Evolutionary conservation across 495 filamentous ascomycete genomes (phyloP).

Genomic region (Bacidia rubella): DNA sequence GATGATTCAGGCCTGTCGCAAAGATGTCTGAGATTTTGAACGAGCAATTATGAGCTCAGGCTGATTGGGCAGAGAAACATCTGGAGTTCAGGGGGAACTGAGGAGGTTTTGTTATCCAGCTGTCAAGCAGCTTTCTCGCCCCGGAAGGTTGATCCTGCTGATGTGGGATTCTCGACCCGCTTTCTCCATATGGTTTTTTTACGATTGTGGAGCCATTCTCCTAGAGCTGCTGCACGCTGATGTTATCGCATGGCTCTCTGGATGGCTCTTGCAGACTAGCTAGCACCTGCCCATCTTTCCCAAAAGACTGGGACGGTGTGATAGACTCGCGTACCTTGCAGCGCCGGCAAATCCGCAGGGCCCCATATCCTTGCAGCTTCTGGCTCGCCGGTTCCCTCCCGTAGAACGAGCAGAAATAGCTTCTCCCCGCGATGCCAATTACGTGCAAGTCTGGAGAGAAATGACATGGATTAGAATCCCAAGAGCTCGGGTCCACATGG

Average conservation of each 20-base stretch:
- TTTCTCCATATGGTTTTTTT: not conserved
- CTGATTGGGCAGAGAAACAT: not conserved
- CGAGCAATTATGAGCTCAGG: not conserved
- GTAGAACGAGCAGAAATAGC: not conserved
- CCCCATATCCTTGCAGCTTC: not conserved
- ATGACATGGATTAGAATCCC: not conserved
- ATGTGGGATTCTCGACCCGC: not conserved
- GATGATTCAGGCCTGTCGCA: not conserved
- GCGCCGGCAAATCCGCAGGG: not conserved
- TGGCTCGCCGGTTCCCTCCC: not conserved
- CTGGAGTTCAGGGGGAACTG: not conserved
- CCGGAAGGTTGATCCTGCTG: not conserved
- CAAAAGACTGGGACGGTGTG: not conserved
- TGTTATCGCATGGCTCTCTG: not conserved
- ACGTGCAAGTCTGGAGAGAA: not conserved
- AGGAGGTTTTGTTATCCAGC: not conserved
- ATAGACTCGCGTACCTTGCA: not conserved
- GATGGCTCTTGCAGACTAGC: not conserved
- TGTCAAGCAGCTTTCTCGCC: not conserved
- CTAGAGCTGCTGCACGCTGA: not conserved
- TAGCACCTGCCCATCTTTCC: not conserved
- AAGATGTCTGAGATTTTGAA: not conserved
- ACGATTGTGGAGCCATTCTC: not conserved
- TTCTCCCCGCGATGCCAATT: not conserved
- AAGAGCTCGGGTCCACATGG: not conserved